Evolutionary conservation across 1,139 yeast species (phyloP), one percentile per base, ranked within the genome.

Genomic region (Hyphopichia wangnamkhiaoensis): DNA sequence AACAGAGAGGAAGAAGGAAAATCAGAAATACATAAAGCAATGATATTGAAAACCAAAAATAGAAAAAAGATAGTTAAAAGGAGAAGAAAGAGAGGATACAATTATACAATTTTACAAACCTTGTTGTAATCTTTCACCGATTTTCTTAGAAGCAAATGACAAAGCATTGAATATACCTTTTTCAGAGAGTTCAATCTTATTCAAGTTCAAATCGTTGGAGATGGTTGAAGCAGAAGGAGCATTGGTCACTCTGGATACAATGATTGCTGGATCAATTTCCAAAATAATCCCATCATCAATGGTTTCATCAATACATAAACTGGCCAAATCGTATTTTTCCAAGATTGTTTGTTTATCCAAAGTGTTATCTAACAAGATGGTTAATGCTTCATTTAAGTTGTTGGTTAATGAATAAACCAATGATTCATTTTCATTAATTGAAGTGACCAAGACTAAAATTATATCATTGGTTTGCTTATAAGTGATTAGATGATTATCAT

Each of bases 271-370:
- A 56, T 93, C 98, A 31, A 90, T 84, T 63, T 93, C 98, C 51
- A 94, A 74, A 46, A 94, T 82, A 48, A 93, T 81, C 20, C 98
- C 96, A 52, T 87, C 94, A 59, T 93, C 98, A 41, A 93, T 74
- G 18, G 95, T 79, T 65, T 93, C 98, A 61, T 93, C 98, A 35
- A 91, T 77, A 8, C 95, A 89, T 60, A 93, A 76, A 36, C 88
- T 74, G 37, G 90, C 84, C 71, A 88, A 72, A 62, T 93, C 99
- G 59, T 84, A 93, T 60, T 85, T 80, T 49, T 88, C 96, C 54
- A 84, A 76, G 35, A 93, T 68, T 3, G 93, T 78, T 47, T 82
- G 75, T 62, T 84, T 87, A 63, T 93, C 98, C 48, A 91, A 71
- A 20, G 86, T 82, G 56, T 79, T 82, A 52, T 80, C 82, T 48